Percentiles rank a stretch among this genome's conserved stretches.
Conservation (phyloP, 768 basidiomycete genomes). For the Tricholoma saponaceum region DNA sequence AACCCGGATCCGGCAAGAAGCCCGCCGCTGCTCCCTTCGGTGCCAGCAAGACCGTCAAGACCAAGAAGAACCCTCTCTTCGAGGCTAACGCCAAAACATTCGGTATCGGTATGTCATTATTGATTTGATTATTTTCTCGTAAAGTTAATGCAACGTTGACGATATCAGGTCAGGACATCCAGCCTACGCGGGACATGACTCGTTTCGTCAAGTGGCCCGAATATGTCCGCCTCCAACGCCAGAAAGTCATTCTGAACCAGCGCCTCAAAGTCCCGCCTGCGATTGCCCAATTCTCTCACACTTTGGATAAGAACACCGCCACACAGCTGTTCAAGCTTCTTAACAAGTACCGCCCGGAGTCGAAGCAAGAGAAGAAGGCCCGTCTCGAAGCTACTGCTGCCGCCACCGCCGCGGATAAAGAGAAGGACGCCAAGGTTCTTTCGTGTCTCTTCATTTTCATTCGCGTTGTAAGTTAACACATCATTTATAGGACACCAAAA, state of each 20-base stretch:
- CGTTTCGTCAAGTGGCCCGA: slow-evolving; percentile 99
- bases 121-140: neutral
- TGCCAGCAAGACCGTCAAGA: slow-evolving; percentile 69
- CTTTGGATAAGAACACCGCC: slow-evolving; percentile 98
- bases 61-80: too few species aligned
- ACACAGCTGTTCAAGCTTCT: slow-evolving; percentile 96
- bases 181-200: slow-evolving; percentile 84
- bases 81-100: too few species aligned
- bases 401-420: too few species aligned
- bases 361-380: slow-evolving; percentile 93
- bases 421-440: slow-evolving; percentile 44
- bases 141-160: too few species aligned
- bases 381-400: too few species aligned
- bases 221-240: too few species aligned
- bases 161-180: too few species aligned
- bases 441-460: neutral
- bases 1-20: slow-evolving; percentile 73
- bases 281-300: too few species aligned
- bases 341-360: slow-evolving; percentile 96
- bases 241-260: too few species aligned
- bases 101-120: slow-evolving; percentile 49
- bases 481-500: slow-evolving; percentile 72
- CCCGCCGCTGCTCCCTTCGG: slow-evolving; percentile 83
- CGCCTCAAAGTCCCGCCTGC: too few species aligned
- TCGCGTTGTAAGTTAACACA: neutral